phyloP scores from a whole-genome alignment of 768 basidiomycete genomes.

The Ephemerocybe angulata region DNA sequence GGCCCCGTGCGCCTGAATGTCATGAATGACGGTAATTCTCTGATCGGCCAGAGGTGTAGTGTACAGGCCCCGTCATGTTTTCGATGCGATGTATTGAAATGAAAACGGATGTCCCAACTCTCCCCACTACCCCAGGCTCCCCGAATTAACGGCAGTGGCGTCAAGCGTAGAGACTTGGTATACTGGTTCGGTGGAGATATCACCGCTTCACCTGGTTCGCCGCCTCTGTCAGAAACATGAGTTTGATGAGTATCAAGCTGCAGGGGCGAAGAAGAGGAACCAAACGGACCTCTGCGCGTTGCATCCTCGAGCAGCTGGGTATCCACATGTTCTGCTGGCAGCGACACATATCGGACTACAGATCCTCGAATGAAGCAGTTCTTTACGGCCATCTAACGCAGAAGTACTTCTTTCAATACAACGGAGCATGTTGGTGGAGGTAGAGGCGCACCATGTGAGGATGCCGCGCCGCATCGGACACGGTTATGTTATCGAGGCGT shows the following conservation, averaged over 20 bases:
- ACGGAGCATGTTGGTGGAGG: not conserved
- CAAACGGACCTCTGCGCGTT: slow-evolving; percentile 77
- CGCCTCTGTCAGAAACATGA: slow-evolving; percentile 36
- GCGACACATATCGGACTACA: slow-evolving; percentile 95
- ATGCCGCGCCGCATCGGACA: slow-evolving; percentile 87
- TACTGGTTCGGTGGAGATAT: slow-evolving; percentile 8
- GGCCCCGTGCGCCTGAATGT: not conserved
- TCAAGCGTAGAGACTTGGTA: not conserved
- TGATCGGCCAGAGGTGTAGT: not conserved
- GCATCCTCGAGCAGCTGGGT: slow-evolving; percentile 95
- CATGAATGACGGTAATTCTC: not conserved
- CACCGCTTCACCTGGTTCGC: slow-evolving; percentile 43
- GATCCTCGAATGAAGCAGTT: slow-evolving; percentile 99
- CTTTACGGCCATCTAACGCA: slow-evolving; percentile 88
- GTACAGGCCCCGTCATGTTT: not conserved
- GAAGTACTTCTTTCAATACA: not conserved
- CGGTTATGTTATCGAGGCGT: slow-evolving; percentile 88
- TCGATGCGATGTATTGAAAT: not conserved
- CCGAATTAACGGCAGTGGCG: slow-evolving; percentile 4
- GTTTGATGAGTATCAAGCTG: slow-evolving; percentile 1
- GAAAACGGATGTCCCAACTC: not conserved
- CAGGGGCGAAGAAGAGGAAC: not conserved
- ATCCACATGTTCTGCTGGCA: slow-evolving; percentile 90
- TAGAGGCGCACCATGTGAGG: slow-evolving; percentile 83
- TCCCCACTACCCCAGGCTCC: slow-evolving; percentile 1